Conservation (phyloP, 208 protist genomes). For the Trypanosoma conorhini region DNA sequence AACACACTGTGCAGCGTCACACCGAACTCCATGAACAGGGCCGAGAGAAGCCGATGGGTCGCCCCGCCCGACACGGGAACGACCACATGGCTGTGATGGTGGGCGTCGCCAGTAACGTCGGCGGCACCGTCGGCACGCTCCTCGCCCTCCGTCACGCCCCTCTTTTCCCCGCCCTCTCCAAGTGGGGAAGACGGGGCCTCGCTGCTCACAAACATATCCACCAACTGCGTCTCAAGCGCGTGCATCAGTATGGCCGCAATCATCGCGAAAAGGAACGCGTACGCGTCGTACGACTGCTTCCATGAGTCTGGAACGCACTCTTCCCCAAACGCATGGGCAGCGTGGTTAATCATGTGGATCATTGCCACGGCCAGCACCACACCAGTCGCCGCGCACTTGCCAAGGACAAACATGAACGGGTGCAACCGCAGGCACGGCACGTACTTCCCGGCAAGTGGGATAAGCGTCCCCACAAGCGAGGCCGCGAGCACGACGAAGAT, state of each 20-base stretch:
- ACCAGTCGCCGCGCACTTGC: conserved; percentile 57
- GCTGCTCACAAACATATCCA: background rate
- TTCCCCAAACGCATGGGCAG: conserved; percentile 33
- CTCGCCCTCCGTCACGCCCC: background rate
- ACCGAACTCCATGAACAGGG: conserved; percentile 56
- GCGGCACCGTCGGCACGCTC: conserved; percentile 1
- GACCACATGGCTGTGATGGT: conserved; percentile 16
- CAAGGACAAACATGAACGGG: conserved; percentile 44
- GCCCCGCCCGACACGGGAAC: background rate
- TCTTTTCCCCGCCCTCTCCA: background rate
- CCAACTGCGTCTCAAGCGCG: conserved; percentile 41
- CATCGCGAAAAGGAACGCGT: conserved; percentile 56
- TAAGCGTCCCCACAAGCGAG: conserved; percentile 39
- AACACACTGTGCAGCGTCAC: conserved; percentile 72
- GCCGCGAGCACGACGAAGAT: conserved; percentile 66
- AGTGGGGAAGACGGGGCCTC: background rate
- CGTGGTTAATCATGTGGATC: conserved; percentile 69
- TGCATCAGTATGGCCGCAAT: conserved; percentile 62
- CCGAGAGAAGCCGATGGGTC: conserved; percentile 28
- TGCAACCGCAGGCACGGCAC: conserved; percentile 29
- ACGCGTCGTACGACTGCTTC: conserved; percentile 42
- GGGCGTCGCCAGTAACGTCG: background rate
- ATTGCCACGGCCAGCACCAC: conserved; percentile 57
- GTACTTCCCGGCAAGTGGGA: conserved; percentile 55
- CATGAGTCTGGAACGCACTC: conserved; percentile 49